Base-by-base conservation (phyloP, 768 basidiomycete genomes). In the Mycena chlorophos region DNA sequence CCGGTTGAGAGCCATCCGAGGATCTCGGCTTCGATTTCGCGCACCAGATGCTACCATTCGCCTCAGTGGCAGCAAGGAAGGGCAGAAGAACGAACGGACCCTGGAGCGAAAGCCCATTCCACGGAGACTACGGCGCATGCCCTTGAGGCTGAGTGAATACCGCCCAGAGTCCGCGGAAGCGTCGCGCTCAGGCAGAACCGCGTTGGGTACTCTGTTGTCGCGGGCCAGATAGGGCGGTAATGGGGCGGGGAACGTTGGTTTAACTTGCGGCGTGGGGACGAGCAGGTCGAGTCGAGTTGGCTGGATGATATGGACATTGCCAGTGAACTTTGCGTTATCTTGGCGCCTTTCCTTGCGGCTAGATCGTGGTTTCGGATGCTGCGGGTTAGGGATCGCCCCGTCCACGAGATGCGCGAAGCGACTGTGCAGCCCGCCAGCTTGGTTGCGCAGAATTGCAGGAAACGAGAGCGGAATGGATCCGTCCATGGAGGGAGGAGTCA, bases 91-190 rank as follows among this genome's bases (percentile, higher is more conserved):
- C 19, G 6, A 46, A 27, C 45, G 26, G 8, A 73, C 68, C 58
- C 88, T 74, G 8, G 85, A 81, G 23, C 83, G 77, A 6, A 82
- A 77, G 2, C 87, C 86, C 2, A 79, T 77, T 53, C 77, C 77
- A 38, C 88, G 82, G 16, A 93, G 76, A 28, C 84, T 78, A 49
- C 82, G 77, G 30, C 90, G 79, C 75, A 86, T 86, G 16, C 91
- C 91, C 61, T 85, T 89, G 39, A 91, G 67, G 47, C 88, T 86
- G 46, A 90, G 73, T 13, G 87, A 87, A 71, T 89, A 92, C 5
- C 87, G 78, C 6, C 91, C 90, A 1, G 88, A 87, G 66, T 83
- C 81, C 37, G 88, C 82, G 14, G 85, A 82, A 34, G 82, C 78
- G 59, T 88, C 79, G 28, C 68, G 65, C 3, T 66, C 56, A 0